Evolutionary conservation across 2,329 filamentous ascomycete species (phyloP).

Genomic region (Monosporascus ibericus): DNA sequence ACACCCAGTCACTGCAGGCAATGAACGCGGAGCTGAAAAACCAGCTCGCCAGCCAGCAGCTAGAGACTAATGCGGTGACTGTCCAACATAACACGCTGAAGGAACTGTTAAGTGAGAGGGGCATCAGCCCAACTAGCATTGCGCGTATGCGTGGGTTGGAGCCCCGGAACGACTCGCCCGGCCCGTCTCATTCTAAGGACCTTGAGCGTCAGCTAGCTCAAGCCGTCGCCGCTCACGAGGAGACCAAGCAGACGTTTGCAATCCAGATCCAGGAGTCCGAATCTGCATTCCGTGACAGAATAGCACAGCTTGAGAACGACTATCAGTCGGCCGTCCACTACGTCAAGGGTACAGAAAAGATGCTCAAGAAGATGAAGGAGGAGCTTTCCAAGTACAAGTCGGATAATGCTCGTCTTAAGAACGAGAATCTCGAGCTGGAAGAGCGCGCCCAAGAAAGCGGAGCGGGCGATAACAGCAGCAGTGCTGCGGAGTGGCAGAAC

Average conservation of each 20-base stretch:
- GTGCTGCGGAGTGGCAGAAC: slow-evolving; percentile 62
- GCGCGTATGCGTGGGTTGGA: slow-evolving; percentile 66
- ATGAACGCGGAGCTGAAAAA: slow-evolving; percentile 78
- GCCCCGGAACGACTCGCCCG: slow-evolving; percentile 72
- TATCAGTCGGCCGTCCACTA: slow-evolving; percentile 98
- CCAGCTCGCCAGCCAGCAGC: slow-evolving; percentile 76
- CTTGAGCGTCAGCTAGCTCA: slow-evolving; percentile 82
- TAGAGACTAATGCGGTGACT: slow-evolving; percentile 87
- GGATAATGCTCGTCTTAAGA: slow-evolving; percentile 76
- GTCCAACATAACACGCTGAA: slow-evolving; percentile 93
- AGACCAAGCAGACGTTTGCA: slow-evolving; percentile 72
- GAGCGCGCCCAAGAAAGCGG: slow-evolving; percentile 33
- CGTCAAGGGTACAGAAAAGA: slow-evolving; percentile 97
- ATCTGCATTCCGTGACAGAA: slow-evolving; percentile 81
- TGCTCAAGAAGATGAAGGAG: slow-evolving; percentile 97
- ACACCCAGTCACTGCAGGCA: slow-evolving; percentile 74
- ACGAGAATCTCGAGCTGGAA: slow-evolving; percentile 67
- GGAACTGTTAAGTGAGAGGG: slow-evolving; percentile 83
- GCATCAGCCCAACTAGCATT: slow-evolving; percentile 70
- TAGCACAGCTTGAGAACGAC: slow-evolving; percentile 90
- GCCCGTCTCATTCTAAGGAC: slow-evolving; percentile 71
- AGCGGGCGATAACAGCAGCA: slow-evolving; percentile 14
- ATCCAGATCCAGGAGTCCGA: slow-evolving; percentile 82
- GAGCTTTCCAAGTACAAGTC: slow-evolving; percentile 89
- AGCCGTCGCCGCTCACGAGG: slow-evolving; percentile 74